These are phyloP conservation scores for Geotrichum australiense DNA, from an alignment of 1,139 yeast genomes.

Conservation along the genomic window DNA sequence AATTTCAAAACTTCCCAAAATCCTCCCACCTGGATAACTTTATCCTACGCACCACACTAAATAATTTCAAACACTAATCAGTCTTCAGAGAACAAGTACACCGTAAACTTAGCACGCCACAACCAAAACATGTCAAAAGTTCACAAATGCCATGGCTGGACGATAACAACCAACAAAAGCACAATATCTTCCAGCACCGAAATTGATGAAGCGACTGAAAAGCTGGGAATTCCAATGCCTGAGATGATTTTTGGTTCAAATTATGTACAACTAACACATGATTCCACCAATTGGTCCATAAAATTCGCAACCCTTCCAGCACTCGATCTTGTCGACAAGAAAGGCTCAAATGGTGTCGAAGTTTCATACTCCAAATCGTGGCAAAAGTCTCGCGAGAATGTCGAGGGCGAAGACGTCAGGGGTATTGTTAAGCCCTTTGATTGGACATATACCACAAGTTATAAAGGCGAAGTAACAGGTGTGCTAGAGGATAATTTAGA, in stretches of 20 bases:
- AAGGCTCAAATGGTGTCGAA: slow-evolving; percentile 46
- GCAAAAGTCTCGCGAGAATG: slow-evolving; percentile 55
- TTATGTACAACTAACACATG: slow-evolving; percentile 44
- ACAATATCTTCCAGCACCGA: slow-evolving; percentile 75
- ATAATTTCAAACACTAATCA: no score
- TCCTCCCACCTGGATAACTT: no score
- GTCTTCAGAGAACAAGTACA: no score
- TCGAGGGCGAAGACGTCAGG: slow-evolving; percentile 38
- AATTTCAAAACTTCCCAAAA: no score
- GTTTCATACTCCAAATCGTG: slow-evolving; percentile 90
- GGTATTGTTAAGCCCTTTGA: slow-evolving; percentile 75
- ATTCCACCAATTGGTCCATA: slow-evolving; percentile 40
- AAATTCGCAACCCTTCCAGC: slow-evolving; percentile 78
- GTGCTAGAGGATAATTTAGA: not conserved
- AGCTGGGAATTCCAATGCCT: slow-evolving; percentile 75
- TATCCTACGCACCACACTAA: no score
- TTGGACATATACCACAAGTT: slow-evolving; percentile 89
- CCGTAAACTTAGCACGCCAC: no score
- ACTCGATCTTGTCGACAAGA: slow-evolving; percentile 53
- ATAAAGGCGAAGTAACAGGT: slow-evolving; percentile 49
- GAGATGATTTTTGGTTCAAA: slow-evolving; percentile 98
- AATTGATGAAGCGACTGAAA: slow-evolving; percentile 58
- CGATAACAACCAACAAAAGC: slow-evolving; percentile 58
- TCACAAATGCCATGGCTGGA: no score
- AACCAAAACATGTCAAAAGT: no score